Evolutionary conservation across 2,329 filamentous ascomycete genomes (phyloP), one percentile per base, ranked within the genome.

Genomic region (Arthrobotrys sinensis): DNA sequence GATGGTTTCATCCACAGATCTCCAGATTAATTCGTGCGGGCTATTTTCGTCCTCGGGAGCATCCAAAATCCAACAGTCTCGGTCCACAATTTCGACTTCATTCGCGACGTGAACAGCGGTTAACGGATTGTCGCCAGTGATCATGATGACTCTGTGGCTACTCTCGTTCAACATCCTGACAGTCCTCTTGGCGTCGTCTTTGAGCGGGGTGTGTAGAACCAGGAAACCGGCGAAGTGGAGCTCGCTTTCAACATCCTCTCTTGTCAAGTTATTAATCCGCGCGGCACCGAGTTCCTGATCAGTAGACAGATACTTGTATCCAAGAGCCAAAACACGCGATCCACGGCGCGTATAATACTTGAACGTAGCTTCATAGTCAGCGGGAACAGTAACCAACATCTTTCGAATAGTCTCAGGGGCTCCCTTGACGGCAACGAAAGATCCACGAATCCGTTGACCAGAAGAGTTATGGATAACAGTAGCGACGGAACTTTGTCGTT

Each of bases 111-210:
- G 95, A 10, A 97, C 93, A 80, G 96, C 96, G 46, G 96, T 99
- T 65, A 99, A 88, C 11, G 96, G 95, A 84, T 99, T 99, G 85
- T 99, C 96, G 83, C 96, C 96, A 77, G 96, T 99, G 81, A 99
- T 99, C 96, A 99, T 99, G 81, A 99, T 92, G 55, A 97, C 94
- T 82, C 96, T 93, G 85, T 99, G 96, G 85, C 94, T 98, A 85
- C 95, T 98, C 87, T 99, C 96, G 83, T 97, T 99, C 82, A 99
- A 89, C 93, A 98, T 97, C 80, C 92, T 93, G 46, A 99, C 93
- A 45, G 96, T 91, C 84, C 96, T 91, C 85, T 96, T 92, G 55
- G 96, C 96, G 84, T 99, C 96, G 28, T 97, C 94, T 86, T 99
- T 99, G 72, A 99, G 88, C 4, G 96, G 96, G 82, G 94, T 97